A percentile compares a stretch with the other conserved stretches of the same genome.
phyloP scores from a whole-genome alignment of 352 stramenopile genomes.

The Phytophthora pseudosyringae region DNA sequence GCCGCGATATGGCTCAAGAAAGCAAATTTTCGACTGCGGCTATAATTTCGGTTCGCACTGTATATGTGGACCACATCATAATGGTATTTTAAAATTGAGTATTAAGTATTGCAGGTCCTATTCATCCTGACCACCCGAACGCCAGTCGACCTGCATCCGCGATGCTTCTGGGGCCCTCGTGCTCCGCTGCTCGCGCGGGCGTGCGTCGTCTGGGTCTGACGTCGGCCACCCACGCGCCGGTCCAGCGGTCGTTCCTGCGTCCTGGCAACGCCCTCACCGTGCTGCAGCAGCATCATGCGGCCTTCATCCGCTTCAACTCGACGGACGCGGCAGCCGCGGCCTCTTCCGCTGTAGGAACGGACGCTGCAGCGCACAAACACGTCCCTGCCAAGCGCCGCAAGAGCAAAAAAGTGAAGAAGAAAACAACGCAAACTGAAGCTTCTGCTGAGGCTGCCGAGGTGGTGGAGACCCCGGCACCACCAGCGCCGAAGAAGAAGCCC shows the following conservation, averaged over 20 bases:
- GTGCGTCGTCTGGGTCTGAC: conserved; percentile 25
- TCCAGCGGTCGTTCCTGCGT: not conserved
- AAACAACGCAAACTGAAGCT: conserved; percentile 8
- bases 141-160: conserved; percentile 1
- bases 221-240: not conserved
- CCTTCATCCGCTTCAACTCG: conserved; percentile 15
- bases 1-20: no score
- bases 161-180: conserved; percentile 33
- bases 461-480: conserved; percentile 1
- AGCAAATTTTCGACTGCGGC: no score
- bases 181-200: conserved; percentile 12
- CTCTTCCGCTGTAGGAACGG: not conserved
- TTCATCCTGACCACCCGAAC: conserved; percentile 22
- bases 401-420: conserved; percentile 38
- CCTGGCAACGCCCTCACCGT: not conserved
- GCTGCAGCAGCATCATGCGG: conserved; percentile 5
- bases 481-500: conserved; percentile 6
- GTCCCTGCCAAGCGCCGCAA: conserved; percentile 40
- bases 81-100: no score
- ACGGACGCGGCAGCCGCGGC: conserved; percentile 4
- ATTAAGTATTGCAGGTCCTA: no score
- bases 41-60: no score
- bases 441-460: not conserved
- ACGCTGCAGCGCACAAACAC: conserved; percentile 20
- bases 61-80: not conserved